These are phyloP conservation scores for Phytopythium delawarense DNA, from an alignment of 352 stramenopile genomes.

Conservation along the genomic window DNA sequence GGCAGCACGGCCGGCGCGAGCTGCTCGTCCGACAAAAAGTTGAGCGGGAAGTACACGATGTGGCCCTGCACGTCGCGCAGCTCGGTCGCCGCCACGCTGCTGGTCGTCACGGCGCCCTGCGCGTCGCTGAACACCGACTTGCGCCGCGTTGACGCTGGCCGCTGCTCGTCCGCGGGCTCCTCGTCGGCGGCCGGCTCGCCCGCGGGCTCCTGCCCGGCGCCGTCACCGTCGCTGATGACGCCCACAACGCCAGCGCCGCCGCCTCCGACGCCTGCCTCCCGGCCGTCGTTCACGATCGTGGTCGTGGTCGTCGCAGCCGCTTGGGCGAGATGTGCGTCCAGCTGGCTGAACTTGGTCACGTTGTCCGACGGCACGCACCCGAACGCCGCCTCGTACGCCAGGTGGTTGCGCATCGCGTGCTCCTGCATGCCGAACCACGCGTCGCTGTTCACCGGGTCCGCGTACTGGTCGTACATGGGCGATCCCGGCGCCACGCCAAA, in stretches of 20 bases:
- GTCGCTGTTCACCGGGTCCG: constrained; percentile 52
- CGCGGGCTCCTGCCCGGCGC: background rate
- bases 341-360: constrained; percentile 65
- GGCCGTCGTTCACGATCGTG: background rate
- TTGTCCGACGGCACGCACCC: constrained; percentile 74
- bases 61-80: constrained; percentile 68
- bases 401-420: constrained; percentile 77
- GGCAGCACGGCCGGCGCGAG: constrained; percentile 81
- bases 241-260: constrained; percentile 2
- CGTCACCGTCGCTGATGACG: background rate
- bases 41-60: constrained; percentile 86
- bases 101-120: constrained; percentile 52
- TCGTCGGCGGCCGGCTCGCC: constrained; percentile 4
- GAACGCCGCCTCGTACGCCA: constrained; percentile 84
- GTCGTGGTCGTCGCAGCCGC: constrained; percentile 8
- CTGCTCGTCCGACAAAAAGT: constrained; percentile 75
- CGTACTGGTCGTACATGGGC: constrained; percentile 48
- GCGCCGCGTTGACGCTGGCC: background rate
- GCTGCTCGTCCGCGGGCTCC: background rate
- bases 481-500: constrained; percentile 58
- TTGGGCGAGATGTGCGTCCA: constrained; percentile 42
- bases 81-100: constrained; percentile 37
- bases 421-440: constrained; percentile 84
- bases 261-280: constrained; percentile 10
- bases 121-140: constrained; percentile 46